phyloP scores from a whole-genome alignment of 306 rosid genomes.

The Biancaea sappan region DNA sequence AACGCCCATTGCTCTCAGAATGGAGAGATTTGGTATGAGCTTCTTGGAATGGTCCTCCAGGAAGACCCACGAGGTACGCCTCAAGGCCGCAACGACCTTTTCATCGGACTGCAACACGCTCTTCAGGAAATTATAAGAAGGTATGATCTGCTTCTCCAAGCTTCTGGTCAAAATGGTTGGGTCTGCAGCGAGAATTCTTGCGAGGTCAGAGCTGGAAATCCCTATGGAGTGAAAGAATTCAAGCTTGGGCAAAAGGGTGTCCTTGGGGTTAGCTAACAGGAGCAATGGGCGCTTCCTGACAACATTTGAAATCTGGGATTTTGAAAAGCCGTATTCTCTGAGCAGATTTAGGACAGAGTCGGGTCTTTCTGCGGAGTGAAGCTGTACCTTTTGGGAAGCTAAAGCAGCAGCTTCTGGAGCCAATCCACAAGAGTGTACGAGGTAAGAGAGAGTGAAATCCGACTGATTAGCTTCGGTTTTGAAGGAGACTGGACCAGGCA shows the following conservation, averaged over 20 bases:
- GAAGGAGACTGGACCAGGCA: neutral
- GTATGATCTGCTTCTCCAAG: slow-evolving; percentile 37
- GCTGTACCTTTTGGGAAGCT: slow-evolving; percentile 28
- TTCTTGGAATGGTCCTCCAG: slow-evolving; percentile 30
- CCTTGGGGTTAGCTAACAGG: slow-evolving; percentile 22
- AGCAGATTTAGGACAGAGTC: slow-evolving; percentile 29
- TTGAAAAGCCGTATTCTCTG: slow-evolving; percentile 30
- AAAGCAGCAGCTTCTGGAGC: slow-evolving; percentile 25
- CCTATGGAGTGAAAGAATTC: slow-evolving; percentile 30
- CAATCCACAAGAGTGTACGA: slow-evolving; percentile 31
- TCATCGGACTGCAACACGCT: slow-evolving; percentile 26
- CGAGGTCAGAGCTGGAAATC: slow-evolving; percentile 30
- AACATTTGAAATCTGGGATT: slow-evolving; percentile 30
- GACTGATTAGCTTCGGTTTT: neutral
- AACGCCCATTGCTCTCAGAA: slow-evolving; percentile 20
- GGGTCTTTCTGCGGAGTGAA: slow-evolving; percentile 20
- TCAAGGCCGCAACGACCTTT: slow-evolving; percentile 28
- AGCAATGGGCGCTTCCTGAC: slow-evolving; percentile 35
- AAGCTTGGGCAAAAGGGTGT: slow-evolving; percentile 27
- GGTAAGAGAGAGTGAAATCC: slow-evolving; percentile 27
- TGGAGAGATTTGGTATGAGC: slow-evolving; percentile 30
- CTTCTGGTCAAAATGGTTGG: slow-evolving; percentile 35
- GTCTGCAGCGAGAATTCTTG: slow-evolving; percentile 27
- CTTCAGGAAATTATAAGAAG: slow-evolving; percentile 34
- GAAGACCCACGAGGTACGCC: slow-evolving; percentile 34